Percentiles rank a stretch among this genome's conserved stretches.
Conservation (phyloP, 78 protist species). For the Dictyostelium purpureum region DNA sequence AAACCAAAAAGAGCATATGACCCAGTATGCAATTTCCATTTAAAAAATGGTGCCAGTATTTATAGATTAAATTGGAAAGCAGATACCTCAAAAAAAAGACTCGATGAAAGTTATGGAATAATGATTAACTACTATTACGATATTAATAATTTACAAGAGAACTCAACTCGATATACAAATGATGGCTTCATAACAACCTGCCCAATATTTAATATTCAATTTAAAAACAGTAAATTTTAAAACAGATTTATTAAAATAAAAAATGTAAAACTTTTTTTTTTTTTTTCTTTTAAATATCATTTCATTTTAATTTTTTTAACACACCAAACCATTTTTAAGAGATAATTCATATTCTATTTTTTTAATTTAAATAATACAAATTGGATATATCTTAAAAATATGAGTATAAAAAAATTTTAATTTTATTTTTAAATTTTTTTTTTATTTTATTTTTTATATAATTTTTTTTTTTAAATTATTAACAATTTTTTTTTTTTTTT, state of each 20-base stretch:
- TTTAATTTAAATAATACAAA: neutral
- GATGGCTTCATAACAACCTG: conserved; percentile 1
- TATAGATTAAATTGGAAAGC: conserved; percentile 73
- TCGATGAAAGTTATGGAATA: conserved; percentile 53
- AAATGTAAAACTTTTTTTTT: too few relatives aligned
- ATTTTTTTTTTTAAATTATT: neutral
- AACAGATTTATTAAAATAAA: too few relatives aligned
- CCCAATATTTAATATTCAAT: neutral
- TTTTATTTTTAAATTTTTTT: neutral
- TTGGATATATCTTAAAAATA: neutral
- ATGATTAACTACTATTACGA: conserved; percentile 58
- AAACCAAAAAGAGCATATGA: conserved; percentile 41
- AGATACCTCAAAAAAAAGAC: conserved; percentile 29
- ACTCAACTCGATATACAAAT: conserved; percentile 9
- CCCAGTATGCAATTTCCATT: conserved; percentile 76
- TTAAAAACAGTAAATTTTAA: conserved; percentile 2
- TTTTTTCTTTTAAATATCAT: neutral
- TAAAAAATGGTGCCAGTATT: conserved; percentile 66
- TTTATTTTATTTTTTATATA: neutral
- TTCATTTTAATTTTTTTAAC: too few relatives aligned
- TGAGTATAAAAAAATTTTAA: neutral
- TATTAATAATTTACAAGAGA: neutral
- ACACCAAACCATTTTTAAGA: too few relatives aligned
- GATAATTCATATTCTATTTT: neutral
- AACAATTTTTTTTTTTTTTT: neutral